Base-by-base conservation (phyloP, 495 filamentous ascomycete species). In the Neohortaea acidophila region DNA sequence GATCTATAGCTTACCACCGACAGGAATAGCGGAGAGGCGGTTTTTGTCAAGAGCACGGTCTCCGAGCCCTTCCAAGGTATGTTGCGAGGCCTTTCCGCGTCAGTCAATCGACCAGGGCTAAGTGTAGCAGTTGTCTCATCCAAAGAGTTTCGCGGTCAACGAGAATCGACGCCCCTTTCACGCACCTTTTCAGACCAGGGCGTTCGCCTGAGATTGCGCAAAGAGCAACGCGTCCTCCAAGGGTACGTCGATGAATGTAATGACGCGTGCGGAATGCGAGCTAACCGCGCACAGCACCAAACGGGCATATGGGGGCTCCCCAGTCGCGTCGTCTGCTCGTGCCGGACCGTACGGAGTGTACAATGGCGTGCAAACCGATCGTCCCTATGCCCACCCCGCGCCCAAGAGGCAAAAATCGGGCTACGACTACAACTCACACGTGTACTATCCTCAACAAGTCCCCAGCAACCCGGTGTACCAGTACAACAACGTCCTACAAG, bases 111-210 rank as follows among this genome's bases (percentile, higher is more conserved):
- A 9, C 29, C 19, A 49, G 31, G 27, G 34, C 18, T 36, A 37
- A 22, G 35, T 11, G 26, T 38, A 38, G 19, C 49, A 77, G 85
- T 86, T 13, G 75, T 72, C 39, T 63, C 75, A 12, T 68, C 72
- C 22, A 94, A 91, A 60, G 75, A 77, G 37, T 96, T 84, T 51
- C 78, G 77, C 3, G 87, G 87, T 21, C 77, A 92, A 72, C 69
- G 72, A 28, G 87, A 94, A 55, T 94, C 87, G 7, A 94, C 89
- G 0, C 81, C 83, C 53, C 62, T 97, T 14, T 94, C 89, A 2
- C 72, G 86, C 44, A 83, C 84, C 0, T 96, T 97, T 60, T 82
- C 82, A 43, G 89, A 97, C 54, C 89, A 97, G 56, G 89, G 89
- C 13, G 84, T 96, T 10, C 76, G 84, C 26, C 63, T 97, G 30